Evolutionary conservation across 2,329 filamentous ascomycete species (phyloP).

Genomic region (Sporothrix euskadiensis): DNA sequence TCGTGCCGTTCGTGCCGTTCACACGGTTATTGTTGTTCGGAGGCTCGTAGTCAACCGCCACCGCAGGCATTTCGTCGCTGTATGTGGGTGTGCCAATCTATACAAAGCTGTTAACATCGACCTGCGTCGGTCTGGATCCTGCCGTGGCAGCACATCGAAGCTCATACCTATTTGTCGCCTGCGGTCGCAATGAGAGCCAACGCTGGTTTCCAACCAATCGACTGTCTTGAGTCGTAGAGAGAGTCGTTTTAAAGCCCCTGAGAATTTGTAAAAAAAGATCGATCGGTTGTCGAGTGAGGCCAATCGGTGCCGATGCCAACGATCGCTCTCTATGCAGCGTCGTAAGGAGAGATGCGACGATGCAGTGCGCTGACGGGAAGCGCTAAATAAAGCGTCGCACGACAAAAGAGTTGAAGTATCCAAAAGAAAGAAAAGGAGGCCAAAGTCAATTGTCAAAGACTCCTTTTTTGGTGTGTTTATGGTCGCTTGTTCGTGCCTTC

Average conservation of each 20-base stretch:
- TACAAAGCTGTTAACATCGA: neutral
- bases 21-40: neutral
- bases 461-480: neutral
- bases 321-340: neutral
- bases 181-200: neutral
- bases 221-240: neutral
- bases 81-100: neutral
- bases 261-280: neutral
- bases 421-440: neutral
- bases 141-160: neutral
- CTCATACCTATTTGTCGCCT: neutral
- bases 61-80: conserved; percentile 12
- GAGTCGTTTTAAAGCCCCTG: neutral
- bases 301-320: neutral
- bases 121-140: neutral
- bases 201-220: neutral
- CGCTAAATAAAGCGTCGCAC: neutral
- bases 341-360: neutral
- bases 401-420: neutral
- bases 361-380: neutral
- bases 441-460: neutral
- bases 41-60: neutral
- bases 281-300: neutral
- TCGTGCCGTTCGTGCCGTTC: neutral
- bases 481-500: conserved; percentile 8